Base-by-base conservation (phyloP, 306 rosid genomes). In the Arachis hypogaea region DNA sequence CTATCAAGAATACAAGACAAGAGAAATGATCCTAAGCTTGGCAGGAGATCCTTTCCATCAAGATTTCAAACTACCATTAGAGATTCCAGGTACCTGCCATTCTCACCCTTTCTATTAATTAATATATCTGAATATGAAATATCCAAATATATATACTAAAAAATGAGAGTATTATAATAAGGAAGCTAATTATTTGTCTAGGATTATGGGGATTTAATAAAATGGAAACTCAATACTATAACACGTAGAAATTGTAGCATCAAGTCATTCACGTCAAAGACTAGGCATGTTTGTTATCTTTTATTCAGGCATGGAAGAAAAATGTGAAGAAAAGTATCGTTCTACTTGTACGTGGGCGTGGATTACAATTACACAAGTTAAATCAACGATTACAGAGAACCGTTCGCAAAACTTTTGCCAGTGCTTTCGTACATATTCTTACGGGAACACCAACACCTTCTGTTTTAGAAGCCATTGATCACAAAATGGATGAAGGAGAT, bases 241-340 rank as follows among this genome's bases (percentile, higher is more conserved):
- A 33, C 38, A 33, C 3, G 38, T 33, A 33, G 38, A 33, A 58
- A 58, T 12, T 68, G 3, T 33, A 9, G 68, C 46, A 44, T 44
- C 5, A 10, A 18, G 70, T 41, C 60, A 36, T 55, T 44, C 44
- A 55, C 47, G 36, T 46, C 46, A 22, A 22, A 71, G 46, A 6
- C 56, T 71, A 71, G 71, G 38, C 68, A 22, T 29, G 45, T 12
- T 42, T 43, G 6, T 51, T 65, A 33, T 18, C 68, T 45, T 30
- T 42, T 66, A 29, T 49, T 61, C 84, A 82, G 94, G 78, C 89
- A 85, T 49, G 84, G 80, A 57, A 80, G 84, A 56, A 75, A 63
- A 75, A 70, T 80, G 84, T 80, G 22, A 57, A 38, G 77, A 14
- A 73, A 65, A 47, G 38, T 33, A 47, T 40, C 10, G 16, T 66